Evolutionary conservation across 2,329 filamentous ascomycete genomes (phyloP).

Genomic region (Diplodia sapinea): DNA sequence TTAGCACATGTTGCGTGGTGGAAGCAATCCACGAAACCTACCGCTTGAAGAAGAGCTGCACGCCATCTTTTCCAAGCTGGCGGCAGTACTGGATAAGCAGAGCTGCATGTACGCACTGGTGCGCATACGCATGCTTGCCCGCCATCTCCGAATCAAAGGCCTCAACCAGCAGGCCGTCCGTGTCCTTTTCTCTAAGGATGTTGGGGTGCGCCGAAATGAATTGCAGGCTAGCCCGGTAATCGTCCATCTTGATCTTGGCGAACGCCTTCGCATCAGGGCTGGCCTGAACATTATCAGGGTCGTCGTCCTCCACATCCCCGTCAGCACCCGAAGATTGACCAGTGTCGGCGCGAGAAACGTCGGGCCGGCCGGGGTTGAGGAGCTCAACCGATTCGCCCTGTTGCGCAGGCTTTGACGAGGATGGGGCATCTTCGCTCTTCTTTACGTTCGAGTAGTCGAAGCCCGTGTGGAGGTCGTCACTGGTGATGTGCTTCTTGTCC

Average conservation of each 20-base stretch:
- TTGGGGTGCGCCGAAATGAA: slow-evolving; percentile 81
- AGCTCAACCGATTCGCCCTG: slow-evolving; percentile 65
- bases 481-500: slow-evolving; percentile 89
- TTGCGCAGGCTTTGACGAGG: slow-evolving; percentile 47
- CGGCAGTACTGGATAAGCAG: slow-evolving; percentile 94
- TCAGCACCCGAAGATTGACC: slow-evolving; percentile 64
- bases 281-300: slow-evolving; percentile 76
- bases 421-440: slow-evolving; percentile 45
- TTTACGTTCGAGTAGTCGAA: slow-evolving; percentile 84
- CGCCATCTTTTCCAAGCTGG: slow-evolving; percentile 84
- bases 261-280: slow-evolving; percentile 82
- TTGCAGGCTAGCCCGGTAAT: slow-evolving; percentile 74
- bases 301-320: slow-evolving; percentile 67
- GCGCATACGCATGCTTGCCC: slow-evolving; percentile 74
- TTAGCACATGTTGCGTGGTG: not conserved
- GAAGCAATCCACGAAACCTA: slow-evolving; percentile 35
- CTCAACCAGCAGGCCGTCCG: slow-evolving; percentile 86
- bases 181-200: slow-evolving; percentile 82
- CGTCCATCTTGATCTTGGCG: slow-evolving; percentile 74
- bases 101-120: slow-evolving; percentile 91
- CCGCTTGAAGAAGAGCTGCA: slow-evolving; percentile 93
- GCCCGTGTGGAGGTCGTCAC: slow-evolving; percentile 83
- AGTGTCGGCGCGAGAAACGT: slow-evolving; percentile 48
- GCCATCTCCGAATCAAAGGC: slow-evolving; percentile 89
- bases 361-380: slow-evolving; percentile 68